A percentile compares a stretch with the other conserved stretches of the same genome.
phyloP scores from a whole-genome alignment of 176 grass and related monocot genomes.

The Oryza officinalis region DNA sequence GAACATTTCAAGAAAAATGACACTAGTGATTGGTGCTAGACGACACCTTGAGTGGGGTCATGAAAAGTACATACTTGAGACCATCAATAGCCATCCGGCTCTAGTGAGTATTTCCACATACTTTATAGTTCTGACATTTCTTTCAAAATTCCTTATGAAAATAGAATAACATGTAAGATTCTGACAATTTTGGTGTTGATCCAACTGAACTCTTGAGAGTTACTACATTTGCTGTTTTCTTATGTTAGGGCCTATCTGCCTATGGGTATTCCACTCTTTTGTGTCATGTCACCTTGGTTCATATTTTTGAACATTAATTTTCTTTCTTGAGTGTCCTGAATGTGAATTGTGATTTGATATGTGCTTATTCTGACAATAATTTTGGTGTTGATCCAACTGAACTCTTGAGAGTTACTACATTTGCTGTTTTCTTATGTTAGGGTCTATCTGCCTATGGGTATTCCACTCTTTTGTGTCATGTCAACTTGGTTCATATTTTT shows the following conservation, averaged over 20 bases:
- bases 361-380: too few species aligned
- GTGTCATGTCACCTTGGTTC: neutral
- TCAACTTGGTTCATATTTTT: too few species aligned
- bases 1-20: conserved; percentile 83
- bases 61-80: conserved; percentile 94
- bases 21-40: conserved; percentile 80
- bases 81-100: conserved; percentile 75
- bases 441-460: too few species aligned
- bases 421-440: too few species aligned
- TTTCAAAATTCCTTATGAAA: conserved; percentile 25
- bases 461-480: too few species aligned
- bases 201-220: neutral
- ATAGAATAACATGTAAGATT: conserved; percentile 26
- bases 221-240: conserved; percentile 3
- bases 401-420: too few species aligned
- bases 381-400: too few species aligned
- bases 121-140: conserved; percentile 16
- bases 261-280: neutral
- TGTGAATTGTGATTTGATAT: neutral
- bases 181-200: conserved; percentile 5
- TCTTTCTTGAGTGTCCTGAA: conserved; percentile 11
- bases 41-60: conserved; percentile 95
- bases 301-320: conserved; percentile 4
- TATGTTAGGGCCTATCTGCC: neutral
- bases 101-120: conserved; percentile 57